Percentiles rank a stretch among this genome's conserved stretches.
Conservation (phyloP, 345 rosid species). For the Eucalyptus pauciflora region DNA sequence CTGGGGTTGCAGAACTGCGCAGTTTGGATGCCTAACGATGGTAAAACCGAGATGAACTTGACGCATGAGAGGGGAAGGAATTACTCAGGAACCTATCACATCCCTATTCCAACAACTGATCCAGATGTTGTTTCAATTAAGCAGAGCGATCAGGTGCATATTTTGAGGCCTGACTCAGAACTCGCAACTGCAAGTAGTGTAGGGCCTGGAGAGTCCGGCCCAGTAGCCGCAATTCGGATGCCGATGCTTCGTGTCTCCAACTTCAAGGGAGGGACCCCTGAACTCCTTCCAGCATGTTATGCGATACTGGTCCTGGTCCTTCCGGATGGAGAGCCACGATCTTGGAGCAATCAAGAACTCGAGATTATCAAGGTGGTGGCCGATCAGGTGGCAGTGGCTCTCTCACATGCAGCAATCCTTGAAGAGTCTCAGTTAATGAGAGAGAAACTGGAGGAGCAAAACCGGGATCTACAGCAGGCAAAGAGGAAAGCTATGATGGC, state of each 20-base stretch:
- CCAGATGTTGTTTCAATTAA: conserved; percentile 56
- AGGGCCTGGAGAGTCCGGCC: conserved; percentile 43
- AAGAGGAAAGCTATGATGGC: conserved; percentile 75
- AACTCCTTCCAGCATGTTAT: conserved; percentile 51
- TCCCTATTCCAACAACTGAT: conserved; percentile 46
- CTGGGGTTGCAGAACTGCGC: conserved; percentile 81
- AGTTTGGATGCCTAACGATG: conserved; percentile 86
- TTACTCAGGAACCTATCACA: conserved; percentile 11
- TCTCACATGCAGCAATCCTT: conserved; percentile 92
- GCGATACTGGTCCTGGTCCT: conserved; percentile 81
- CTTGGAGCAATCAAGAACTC: conserved; percentile 72
- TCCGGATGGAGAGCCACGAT: conserved; percentile 49
- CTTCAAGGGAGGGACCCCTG: conserved; percentile 91
- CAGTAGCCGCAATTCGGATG: conserved; percentile 89
- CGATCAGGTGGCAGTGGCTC: conserved; percentile 94
- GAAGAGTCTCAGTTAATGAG: conserved; percentile 97
- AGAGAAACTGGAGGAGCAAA: conserved; percentile 79
- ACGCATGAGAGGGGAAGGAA: conserved; percentile 57
- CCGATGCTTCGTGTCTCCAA: conserved; percentile 86
- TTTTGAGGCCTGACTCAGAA: conserved; percentile 41
- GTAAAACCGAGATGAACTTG: conserved; percentile 50
- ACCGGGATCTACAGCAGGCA: conserved; percentile 67
- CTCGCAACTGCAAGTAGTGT: conserved; percentile 60
- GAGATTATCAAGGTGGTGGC: conserved; percentile 96
- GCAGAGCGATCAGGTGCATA: conserved; percentile 47